Evolutionary conservation across 352 stramenopile genomes (phyloP), one percentile per base, ranked within the genome.

Genomic region (Globisporangium canariense): DNA sequence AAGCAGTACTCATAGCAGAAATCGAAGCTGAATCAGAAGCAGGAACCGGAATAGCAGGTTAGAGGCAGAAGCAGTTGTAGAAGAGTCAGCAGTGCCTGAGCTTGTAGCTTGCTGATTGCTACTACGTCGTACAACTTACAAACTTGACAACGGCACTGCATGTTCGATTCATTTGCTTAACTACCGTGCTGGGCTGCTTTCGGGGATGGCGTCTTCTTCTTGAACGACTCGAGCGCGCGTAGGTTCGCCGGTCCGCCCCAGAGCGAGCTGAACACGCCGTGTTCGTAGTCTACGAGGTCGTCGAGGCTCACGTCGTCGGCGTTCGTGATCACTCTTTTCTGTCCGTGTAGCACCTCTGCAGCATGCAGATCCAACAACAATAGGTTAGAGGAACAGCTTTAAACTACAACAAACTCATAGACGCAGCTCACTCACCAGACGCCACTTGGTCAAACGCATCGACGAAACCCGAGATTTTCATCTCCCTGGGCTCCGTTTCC

Each of bases 201-300:
- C 16, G 43, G 54, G 0, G 61, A 57, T 14, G 53, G 41, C 18
- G 61, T 61, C 32, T 77, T 78, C 69, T 85, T 89, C 59, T 71
- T 76, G 4, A 89, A 51, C 51, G 76, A 66, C 52, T 88, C 74
- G 4, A 94, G 69, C 0, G 85, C 85, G n/a, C 79, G 68, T 10
- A 91, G 65, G 60, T 94, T 94, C 16, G 79, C 75, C n/a, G 83
- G 81, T 8, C 85, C 85, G 18, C 83, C 85, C 85, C 85, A 94
- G 16, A 94, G 69, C 11, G 73, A 76, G 40, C 73, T 79, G 63
- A 94, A 94, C 4, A 91, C 71, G 14, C 73, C 66, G 30, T 88
- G 81, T 53, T 94, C 85, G 43, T 78, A 83, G 25, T 70, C 78
- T 18, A 89, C 68, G 28, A 90, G 68, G 32, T 79, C 73, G 50